Percentiles rank a stretch among this genome's conserved stretches.
phyloP scores from a whole-genome alignment of 352 stramenopile genomes.

The Phytopythium delawarense region DNA sequence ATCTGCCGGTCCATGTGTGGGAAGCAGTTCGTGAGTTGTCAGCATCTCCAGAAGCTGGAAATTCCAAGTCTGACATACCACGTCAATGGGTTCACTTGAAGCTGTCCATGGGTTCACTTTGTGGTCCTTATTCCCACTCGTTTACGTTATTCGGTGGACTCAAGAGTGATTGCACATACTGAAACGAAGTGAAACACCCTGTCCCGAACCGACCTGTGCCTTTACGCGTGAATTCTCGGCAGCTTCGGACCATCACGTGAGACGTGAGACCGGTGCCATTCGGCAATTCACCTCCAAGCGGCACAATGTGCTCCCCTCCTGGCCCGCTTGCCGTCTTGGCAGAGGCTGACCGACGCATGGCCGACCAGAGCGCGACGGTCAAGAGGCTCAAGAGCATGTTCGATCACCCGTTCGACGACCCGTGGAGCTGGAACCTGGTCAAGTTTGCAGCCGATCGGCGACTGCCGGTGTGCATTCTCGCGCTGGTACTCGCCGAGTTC shows the following conservation, averaged over 20 bases:
- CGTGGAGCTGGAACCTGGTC: not conserved
- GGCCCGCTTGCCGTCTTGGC: not conserved
- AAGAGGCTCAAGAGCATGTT: not conserved
- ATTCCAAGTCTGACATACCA: not conserved
- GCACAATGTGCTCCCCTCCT: not conserved
- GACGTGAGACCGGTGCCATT: not conserved
- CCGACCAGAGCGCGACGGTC: not conserved
- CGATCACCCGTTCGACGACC: not conserved
- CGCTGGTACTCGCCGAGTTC: not conserved
- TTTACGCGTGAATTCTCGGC: not conserved
- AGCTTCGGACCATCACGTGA: no score
- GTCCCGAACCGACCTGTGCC: not conserved
- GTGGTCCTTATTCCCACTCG: not conserved
- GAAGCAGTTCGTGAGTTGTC: no score
- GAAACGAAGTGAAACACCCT: not conserved
- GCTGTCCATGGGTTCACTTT: not conserved
- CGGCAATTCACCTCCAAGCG: not conserved
- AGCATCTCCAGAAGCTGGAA: no score
- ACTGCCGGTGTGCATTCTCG: not conserved
- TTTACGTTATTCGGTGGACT: not conserved
- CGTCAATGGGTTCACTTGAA: constrained; percentile 1
- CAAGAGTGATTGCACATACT: not conserved
- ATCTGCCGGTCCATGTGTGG: no score
- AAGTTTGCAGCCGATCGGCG: not conserved
- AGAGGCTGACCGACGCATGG: no score